Evolutionary conservation across 164 flowering plant genomes (phyloP).

Genomic region (Aristolochia californica): DNA sequence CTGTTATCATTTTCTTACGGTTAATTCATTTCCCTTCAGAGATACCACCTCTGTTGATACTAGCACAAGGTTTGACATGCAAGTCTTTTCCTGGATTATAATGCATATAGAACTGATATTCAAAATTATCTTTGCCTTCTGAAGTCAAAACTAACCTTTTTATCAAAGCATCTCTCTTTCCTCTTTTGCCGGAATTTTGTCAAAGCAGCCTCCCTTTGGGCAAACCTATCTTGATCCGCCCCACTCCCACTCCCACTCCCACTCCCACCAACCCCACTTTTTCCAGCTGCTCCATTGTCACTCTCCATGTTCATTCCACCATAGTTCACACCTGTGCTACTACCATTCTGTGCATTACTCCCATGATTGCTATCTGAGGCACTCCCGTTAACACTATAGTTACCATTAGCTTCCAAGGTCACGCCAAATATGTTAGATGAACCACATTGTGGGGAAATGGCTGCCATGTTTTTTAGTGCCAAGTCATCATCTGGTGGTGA

Average conservation of each 20-base stretch:
- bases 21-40: no score
- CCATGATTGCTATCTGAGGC: conserved; percentile 65
- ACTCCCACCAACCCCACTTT: conserved; percentile 27
- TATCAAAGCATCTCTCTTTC: conserved; percentile 76
- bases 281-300: conserved; percentile 34
- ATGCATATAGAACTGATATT: no score
- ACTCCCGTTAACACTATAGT: conserved; percentile 55
- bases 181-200: conserved; percentile 72
- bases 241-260: conserved; percentile 27
- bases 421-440: conserved; percentile 44
- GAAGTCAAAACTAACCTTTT: conserved; percentile 37
- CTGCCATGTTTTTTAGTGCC: conserved; percentile 27
- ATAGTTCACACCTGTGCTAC: conserved; percentile 34
- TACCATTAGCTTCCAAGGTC: conserved; percentile 30
- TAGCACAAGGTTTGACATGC: no score
- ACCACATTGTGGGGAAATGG: conserved; percentile 34
- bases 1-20: no score
- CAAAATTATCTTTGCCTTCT: no score
- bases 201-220: conserved; percentile 74
- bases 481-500: conserved; percentile 28
- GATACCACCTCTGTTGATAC: no score
- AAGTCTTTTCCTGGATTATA: no score
- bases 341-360: conserved; percentile 55
- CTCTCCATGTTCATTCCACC: conserved; percentile 33
- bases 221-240: conserved; percentile 37